A percentile compares a stretch with the other conserved stretches of the same genome.
phyloP scores from a whole-genome alignment of 1,284 basidiomycete species.

The Coriolopsis trogii region DNA sequence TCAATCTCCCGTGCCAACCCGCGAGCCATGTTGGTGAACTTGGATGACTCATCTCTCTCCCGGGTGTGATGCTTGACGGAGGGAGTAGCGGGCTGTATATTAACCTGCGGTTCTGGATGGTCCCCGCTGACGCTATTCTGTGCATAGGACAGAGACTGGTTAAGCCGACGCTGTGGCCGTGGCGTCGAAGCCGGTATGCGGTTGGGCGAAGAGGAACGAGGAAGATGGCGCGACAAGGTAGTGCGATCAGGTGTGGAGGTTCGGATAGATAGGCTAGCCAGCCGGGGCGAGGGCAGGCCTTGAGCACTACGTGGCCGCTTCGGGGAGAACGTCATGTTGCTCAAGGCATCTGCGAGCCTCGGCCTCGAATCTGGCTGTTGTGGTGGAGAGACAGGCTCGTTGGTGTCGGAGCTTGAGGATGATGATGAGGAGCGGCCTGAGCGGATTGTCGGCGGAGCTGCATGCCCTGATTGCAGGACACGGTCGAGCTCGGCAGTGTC shows the following conservation, averaged over 20 bases:
- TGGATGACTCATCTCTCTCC: conserved; percentile 37
- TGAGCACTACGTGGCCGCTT: conserved; percentile 63
- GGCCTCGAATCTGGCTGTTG: conserved; percentile 43
- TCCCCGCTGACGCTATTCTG: conserved; percentile 34
- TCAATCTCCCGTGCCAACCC: conserved; percentile 58
- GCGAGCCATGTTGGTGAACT: conserved; percentile 60
- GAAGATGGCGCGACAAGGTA: conserved; percentile 16
- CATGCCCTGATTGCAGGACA: conserved; percentile 56
- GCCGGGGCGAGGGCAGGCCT: conserved; percentile 23
- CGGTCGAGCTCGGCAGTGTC: conserved; percentile 65
- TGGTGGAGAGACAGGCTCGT: conserved; percentile 41
- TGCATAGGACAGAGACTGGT: conserved; percentile 25
- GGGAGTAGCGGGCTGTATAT: conserved; percentile 60
- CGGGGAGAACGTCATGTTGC: conserved; percentile 68
- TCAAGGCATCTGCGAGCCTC: conserved; percentile 67
- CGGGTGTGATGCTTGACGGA: conserved; percentile 26
- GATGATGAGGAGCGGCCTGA: conserved; percentile 48
- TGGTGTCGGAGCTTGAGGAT: conserved; percentile 41
- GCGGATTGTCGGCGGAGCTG: conserved; percentile 38
- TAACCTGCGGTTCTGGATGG: conserved; percentile 46
- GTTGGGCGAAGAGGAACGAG: conserved; percentile 12
- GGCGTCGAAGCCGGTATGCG: conserved; percentile 17
- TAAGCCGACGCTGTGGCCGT: conserved; percentile 15
- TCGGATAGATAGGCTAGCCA: conserved; percentile 19
- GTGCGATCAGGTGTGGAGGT: conserved; percentile 17